Conservation (phyloP, 2,329 filamentous ascomycete species). For the Fusarium sp. region DNA sequence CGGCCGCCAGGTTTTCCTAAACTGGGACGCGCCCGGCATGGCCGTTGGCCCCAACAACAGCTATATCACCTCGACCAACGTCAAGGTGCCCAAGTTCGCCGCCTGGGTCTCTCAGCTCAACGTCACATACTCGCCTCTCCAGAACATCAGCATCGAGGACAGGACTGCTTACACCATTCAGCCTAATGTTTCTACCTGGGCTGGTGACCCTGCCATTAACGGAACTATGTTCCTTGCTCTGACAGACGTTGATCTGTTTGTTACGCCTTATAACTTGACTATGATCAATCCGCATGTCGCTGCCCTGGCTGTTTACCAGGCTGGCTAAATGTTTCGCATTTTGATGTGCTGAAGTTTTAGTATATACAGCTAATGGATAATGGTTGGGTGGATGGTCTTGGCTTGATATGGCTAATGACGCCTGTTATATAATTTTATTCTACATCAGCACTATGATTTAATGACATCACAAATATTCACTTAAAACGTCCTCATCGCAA, state of each 20-base stretch:
- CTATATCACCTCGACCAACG: conserved; percentile 76
- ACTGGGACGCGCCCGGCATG: conserved; percentile 79
- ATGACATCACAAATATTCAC: background rate
- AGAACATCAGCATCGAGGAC: conserved; percentile 60
- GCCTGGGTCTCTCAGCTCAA: conserved; percentile 85
- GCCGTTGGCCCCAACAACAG: conserved; percentile 84
- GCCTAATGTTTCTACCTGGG: conserved; percentile 76
- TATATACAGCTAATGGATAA: background rate
- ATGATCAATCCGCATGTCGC: conserved; percentile 82
- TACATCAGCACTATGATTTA: background rate
- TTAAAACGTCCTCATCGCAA: fast-evolving
- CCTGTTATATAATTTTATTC: background rate
- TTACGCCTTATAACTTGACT: conserved; percentile 82
- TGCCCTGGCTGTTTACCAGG: conserved; percentile 81
- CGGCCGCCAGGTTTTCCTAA: conserved; percentile 76
- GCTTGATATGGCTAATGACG: background rate
- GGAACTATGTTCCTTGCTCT: conserved; percentile 84
- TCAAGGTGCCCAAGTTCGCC: conserved; percentile 73
- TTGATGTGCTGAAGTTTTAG: background rate
- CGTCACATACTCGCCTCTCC: conserved; percentile 75
- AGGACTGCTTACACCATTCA: conserved; percentile 77
- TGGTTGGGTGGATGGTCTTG: background rate
- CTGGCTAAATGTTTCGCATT: conserved; percentile 66
- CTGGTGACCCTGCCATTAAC: conserved; percentile 77
- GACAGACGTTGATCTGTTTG: conserved; percentile 74